Evolutionary conservation across 1,284 basidiomycete genomes (phyloP), one percentile per base, ranked within the genome.

Genomic region (Ganoderma leucocontextum): DNA sequence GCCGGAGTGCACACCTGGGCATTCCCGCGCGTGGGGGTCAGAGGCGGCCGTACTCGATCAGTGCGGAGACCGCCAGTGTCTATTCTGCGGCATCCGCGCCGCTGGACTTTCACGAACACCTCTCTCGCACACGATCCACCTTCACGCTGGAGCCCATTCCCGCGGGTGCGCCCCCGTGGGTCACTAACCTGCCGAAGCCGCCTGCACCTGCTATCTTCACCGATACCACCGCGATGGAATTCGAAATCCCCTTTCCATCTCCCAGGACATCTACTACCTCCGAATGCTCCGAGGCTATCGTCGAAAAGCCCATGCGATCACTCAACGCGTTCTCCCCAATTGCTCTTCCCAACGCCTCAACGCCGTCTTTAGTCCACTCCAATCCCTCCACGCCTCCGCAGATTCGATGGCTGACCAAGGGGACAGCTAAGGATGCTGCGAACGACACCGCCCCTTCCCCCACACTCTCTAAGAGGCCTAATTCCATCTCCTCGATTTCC

Each of bases 11-110:
- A 35, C 53, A 53, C 8, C 47, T 70, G 17, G 65, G 58, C 35
- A 52, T 68, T 4, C 63, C 71, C 12, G 47, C 41, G 39, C 59
- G 29, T 25, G 42, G 49, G 17, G 60, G 49, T 39, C 62, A 67
- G 36, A 63, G 63, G 38, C 78, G 69, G n/a, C 55, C 70, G 19
- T 71, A 72, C 38, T 69, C 73, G 60, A 64, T 78, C 36, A 60
- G 58, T 42, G 67, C 73, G 49, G 80, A 81, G 60, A 79, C 80
- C 0, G 78, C 74, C 19, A 84, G 82, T 47, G 72, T 82, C 25
- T 83, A 84, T 69, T 84, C 83, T 15, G 73, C 77, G 6, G 80
- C 77, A 8, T 84, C 83, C 22, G 82, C 80, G 2, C 78, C 80
- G 12, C 60, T 66, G 6, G 76, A 80, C 39, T 64, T 77, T 49